phyloP scores from a whole-genome alignment of 2,329 filamentous ascomycete species.

The Colletotrichum truncatum region DNA sequence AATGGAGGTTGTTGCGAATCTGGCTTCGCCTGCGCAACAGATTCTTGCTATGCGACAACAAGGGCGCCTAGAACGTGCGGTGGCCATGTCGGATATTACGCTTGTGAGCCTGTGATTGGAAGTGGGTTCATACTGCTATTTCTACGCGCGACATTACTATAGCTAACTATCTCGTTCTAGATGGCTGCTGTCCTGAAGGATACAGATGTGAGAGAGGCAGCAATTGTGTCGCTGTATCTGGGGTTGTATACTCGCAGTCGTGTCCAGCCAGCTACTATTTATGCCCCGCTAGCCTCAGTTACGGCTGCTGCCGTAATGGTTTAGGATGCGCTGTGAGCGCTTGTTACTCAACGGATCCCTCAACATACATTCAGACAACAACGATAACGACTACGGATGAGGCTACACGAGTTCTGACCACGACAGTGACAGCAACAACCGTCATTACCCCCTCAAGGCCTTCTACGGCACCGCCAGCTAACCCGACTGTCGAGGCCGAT shows the following conservation, averaged over 20 bases:
- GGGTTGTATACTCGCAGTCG: slow-evolving; percentile 46
- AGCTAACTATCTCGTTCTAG: slow-evolving; percentile 37
- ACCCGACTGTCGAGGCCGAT: slow-evolving; percentile 35
- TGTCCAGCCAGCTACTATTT: slow-evolving; percentile 56
- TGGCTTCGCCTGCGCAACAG: slow-evolving; percentile 56
- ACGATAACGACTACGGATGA: slow-evolving; percentile 56
- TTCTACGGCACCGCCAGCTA: slow-evolving; percentile 34
- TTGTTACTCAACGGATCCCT: slow-evolving; percentile 59
- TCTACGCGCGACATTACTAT: neutral
- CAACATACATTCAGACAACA: slow-evolving; percentile 54
- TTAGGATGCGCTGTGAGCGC: slow-evolving; percentile 56
- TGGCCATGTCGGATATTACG: slow-evolving; percentile 46
- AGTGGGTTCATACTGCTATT: slow-evolving; percentile 39
- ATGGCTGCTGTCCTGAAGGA: slow-evolving; percentile 56
- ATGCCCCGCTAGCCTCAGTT: slow-evolving; percentile 59
- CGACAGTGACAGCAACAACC: slow-evolving; percentile 49
- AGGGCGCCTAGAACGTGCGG: slow-evolving; percentile 51
- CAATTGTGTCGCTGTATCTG: slow-evolving; percentile 55
- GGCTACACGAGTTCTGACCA: slow-evolving; percentile 47
- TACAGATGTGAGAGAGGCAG: slow-evolving; percentile 49
- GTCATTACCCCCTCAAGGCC: slow-evolving; percentile 48
- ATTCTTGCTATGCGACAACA: slow-evolving; percentile 58
- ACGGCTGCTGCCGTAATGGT: slow-evolving; percentile 61
- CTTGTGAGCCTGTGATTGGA: slow-evolving; percentile 48
- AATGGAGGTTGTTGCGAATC: slow-evolving; percentile 58